Evolutionary conservation across 2,329 filamentous ascomycete species (phyloP).

Genomic region (Aspergillus sp.): DNA sequence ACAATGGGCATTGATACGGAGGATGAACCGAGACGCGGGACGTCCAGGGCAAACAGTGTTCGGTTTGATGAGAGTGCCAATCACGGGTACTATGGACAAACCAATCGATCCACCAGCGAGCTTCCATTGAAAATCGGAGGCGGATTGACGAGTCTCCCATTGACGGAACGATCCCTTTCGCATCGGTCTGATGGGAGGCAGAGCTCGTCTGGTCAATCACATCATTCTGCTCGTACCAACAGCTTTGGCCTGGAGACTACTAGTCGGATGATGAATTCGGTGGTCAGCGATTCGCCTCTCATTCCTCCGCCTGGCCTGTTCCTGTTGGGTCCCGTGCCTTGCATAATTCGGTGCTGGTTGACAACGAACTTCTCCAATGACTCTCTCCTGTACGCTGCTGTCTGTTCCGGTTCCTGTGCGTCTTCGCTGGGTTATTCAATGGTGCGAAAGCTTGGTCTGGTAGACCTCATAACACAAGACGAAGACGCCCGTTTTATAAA

Average conservation of each 20-base stretch:
- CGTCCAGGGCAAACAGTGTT: constrained; percentile 91
- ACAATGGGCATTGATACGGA: constrained; percentile 79
- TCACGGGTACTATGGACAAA: constrained; percentile 80
- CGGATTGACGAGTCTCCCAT: constrained; percentile 65
- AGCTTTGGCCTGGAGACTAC: constrained; percentile 73
- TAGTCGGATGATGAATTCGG: constrained; percentile 54
- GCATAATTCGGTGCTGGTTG: constrained; percentile 93
- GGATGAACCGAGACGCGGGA: constrained; percentile 74
- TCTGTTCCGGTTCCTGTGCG: constrained; percentile 84
- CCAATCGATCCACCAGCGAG: constrained; percentile 73
- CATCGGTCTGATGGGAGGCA: constrained; percentile 94
- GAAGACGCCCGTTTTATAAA: constrained; percentile 63
- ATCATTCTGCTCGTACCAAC: constrained; percentile 70
- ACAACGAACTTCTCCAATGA: constrained; percentile 83
- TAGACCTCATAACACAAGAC: constrained; percentile 57
- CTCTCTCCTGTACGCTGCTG: constrained; percentile 78
- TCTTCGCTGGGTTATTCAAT: constrained; percentile 73
- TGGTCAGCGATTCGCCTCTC: constrained; percentile 62
- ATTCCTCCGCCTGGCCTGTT: constrained; percentile 76
- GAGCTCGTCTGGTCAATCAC: constrained; percentile 80
- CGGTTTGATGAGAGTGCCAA: constrained; percentile 94
- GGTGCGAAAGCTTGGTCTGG: constrained; percentile 64
- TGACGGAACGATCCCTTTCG: constrained; percentile 85
- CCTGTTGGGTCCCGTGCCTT: constrained; percentile 78
- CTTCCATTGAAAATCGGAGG: constrained; percentile 71